These are phyloP conservation scores for Chrysoporthe austroafricana DNA, from an alignment of 2,329 filamentous ascomycete species.

Conservation along the genomic window DNA sequence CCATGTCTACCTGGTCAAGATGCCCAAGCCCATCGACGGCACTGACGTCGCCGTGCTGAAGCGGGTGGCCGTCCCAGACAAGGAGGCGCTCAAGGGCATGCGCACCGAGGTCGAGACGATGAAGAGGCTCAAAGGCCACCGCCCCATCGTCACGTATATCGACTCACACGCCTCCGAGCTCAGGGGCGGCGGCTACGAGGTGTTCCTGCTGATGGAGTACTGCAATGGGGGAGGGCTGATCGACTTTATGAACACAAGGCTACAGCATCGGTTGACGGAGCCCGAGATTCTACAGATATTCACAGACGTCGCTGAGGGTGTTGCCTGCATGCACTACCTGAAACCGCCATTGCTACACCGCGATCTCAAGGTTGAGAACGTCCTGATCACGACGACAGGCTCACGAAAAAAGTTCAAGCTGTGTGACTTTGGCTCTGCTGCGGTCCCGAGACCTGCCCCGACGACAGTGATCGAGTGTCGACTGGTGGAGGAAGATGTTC, in stretches of 20 bases:
- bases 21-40: conserved; percentile 76
- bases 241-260: conserved; percentile 98
- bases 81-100: conserved; percentile 93
- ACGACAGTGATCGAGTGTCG: conserved; percentile 87
- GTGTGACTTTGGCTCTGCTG: conserved; percentile 95
- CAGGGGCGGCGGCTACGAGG: conserved; percentile 91
- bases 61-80: conserved; percentile 94
- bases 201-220: conserved; percentile 97
- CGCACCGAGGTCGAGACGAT: conserved; percentile 98
- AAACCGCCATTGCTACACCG: conserved; percentile 91
- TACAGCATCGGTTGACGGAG: conserved; percentile 95
- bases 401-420: conserved; percentile 84
- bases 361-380: conserved; percentile 97
- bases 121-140: conserved; percentile 98
- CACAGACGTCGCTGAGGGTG: conserved; percentile 90
- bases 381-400: conserved; percentile 76
- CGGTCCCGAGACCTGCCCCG: conserved; percentile 80
- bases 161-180: conserved; percentile 97
- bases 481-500: conserved; percentile 93
- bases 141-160: conserved; percentile 95
- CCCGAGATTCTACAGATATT: conserved; percentile 98
- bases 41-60: conserved; percentile 87
- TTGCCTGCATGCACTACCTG: conserved; percentile 98
- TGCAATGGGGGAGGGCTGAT: conserved; percentile 94
- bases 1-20: conserved; percentile 94